Evolutionary conservation across 176 grass and related monocot genomes (phyloP), one percentile per base, ranked within the genome.

Genomic region (Alloteropsis semialata): DNA sequence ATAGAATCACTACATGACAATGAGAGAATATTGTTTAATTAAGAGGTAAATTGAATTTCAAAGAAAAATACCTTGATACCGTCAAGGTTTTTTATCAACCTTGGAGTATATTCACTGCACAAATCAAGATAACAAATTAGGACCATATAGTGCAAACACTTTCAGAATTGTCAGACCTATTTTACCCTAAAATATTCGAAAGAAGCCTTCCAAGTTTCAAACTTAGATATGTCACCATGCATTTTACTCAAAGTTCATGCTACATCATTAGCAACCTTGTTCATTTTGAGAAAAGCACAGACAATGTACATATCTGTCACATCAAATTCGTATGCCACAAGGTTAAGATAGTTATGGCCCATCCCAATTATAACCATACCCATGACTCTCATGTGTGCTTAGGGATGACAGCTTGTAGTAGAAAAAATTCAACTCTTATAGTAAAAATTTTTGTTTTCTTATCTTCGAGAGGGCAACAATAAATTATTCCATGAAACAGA

Each of bases 101-200:
- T 93, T 84, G 96, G 96, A 64, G 89, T 98, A 84, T 91, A 93
- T 93, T 98, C 96, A 90, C 96, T 98, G 88, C 81, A 91, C 59
- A 94, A 84, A 86, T 80, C 55, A 86, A 82, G 73, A 75, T 74
- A 88, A 74, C 15, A 73, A 61, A 41, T 57, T 44, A 49, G 36
- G 12, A 70, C 41, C 39, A 42, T 12, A 69, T 24, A 72, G 36
- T 76, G 62, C 25, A 76, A 69, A 55, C 22, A 72, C 12, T 77
- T 64, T 71, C 29, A 76, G 14, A 89, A 81, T 33, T 18, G 39
- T 74, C 18, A 69, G 53, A 60, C 10, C 5, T 61, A 81, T 37
- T 79, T 76, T 76, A 69, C 45, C 39, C 1, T 34, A 41, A 66
- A 51, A 71, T 48, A 64, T 24, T 9, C 19, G 9, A 72, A 6